Evolutionary conservation across 2,329 filamentous ascomycete species (phyloP), one percentile per base, ranked within the genome.

Genomic region (Cladorrhinum sp.): DNA sequence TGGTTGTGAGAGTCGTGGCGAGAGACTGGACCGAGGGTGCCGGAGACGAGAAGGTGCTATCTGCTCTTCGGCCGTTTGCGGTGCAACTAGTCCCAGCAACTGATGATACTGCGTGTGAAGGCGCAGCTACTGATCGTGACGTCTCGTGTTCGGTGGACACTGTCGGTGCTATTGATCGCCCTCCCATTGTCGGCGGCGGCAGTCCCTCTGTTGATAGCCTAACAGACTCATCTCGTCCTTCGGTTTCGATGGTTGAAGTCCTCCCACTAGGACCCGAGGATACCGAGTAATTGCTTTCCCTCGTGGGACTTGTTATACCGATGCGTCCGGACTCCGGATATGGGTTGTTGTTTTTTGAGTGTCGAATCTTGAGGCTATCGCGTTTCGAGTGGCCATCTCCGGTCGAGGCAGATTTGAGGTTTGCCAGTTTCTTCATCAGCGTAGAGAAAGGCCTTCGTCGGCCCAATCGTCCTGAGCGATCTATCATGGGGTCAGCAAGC

Each of bases 371-470:
- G 26, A 24, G 24, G 16, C 18, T 53, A 56, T 39, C 23, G 6
- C 80, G 81, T 75, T 88, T 90, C 75, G 72, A 75, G 70, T 72
- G 74, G 61, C 80, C 80, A 62, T 86, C 82, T 65, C 83, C 85
- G 30, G 87, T 89, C 3, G 87, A 87, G 59, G 79, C 82, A 59
- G 72, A 74, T 75, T 96, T 97, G 76, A 96, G 88, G 73, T 89
- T 94, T 64, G 92, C 88, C 60, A 98, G 85, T 71, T 93, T 93
- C 81, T 93, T 96, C 80, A 99, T 92, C 90, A 94, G 96, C 67
- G 88, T 91, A 52, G 93, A 86, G 73, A 98, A 98, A 23, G 93
- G 94, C 65, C 91, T 87, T 69, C 92, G 88, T 66, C 92, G 89
- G 69, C 84, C 84, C 71, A 76, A 67, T 66, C 82, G 78, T 67